phyloP scores from a whole-genome alignment of 2,329 filamentous ascomycete species.

The Sarocladiaceae sp. region DNA sequence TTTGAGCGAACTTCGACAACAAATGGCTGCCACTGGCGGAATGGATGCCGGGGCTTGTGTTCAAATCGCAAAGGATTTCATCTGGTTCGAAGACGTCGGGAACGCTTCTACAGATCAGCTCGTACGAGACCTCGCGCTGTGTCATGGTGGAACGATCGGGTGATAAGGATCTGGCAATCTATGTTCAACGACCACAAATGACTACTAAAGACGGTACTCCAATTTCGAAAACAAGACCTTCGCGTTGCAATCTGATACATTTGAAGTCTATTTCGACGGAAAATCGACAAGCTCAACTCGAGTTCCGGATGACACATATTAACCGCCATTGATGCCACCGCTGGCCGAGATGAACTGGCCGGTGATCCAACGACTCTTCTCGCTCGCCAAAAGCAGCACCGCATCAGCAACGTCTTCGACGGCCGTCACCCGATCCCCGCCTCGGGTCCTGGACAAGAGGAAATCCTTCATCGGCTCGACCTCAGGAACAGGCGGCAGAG shows the following conservation, averaged over 20 bases:
- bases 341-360: constrained; percentile 32
- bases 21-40: neutral
- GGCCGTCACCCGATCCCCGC: constrained; percentile 23
- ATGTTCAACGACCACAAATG: too few species aligned
- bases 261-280: too few species aligned
- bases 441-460: constrained; percentile 20
- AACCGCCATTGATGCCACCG: constrained; percentile 22
- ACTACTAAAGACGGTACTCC: too few species aligned
- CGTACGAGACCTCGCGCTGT: neutral
- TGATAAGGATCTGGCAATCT: neutral
- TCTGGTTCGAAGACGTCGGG: neutral
- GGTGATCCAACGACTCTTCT: constrained; percentile 36
- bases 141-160: neutral
- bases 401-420: constrained; percentile 33
- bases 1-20: neutral
- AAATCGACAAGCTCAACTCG: too few species aligned
- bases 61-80: neutral
- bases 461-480: constrained; percentile 9
- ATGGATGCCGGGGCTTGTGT: neutral
- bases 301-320: too few species aligned
- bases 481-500: constrained; percentile 10
- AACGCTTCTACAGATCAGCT: neutral
- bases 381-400: constrained; percentile 28
- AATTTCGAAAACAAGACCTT: too few species aligned
- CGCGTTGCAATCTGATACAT: too few species aligned